phyloP scores from a whole-genome alignment of 768 basidiomycete species.

The Tremella mesenterica region DNA sequence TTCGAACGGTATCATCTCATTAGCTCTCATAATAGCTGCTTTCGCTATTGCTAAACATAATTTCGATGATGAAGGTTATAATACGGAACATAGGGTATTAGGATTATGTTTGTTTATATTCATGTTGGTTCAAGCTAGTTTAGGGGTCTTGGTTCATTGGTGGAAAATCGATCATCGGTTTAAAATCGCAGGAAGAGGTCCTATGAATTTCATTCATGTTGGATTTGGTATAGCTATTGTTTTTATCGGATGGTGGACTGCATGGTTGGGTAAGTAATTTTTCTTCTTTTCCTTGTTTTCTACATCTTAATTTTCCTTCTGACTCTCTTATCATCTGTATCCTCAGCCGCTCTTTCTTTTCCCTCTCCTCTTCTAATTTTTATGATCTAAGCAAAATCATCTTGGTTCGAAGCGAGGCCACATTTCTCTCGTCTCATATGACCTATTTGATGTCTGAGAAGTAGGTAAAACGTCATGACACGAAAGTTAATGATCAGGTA shows the following conservation, averaged over 20 bases:
- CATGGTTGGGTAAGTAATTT: slow-evolving; percentile 44
- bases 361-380: too few species aligned
- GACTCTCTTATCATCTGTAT: too few species aligned
- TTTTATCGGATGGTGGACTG: slow-evolving; percentile 45
- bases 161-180: slow-evolving; percentile 45
- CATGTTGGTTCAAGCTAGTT: slow-evolving; percentile 50
- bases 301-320: too few species aligned
- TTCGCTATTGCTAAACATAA: slow-evolving; percentile 12
- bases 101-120: slow-evolving; percentile 53
- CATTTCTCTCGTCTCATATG: too few species aligned
- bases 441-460: too few species aligned
- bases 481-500: too few species aligned
- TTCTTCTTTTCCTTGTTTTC: too few species aligned
- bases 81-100: slow-evolving; percentile 43
- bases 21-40: slow-evolving; percentile 14
- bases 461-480: too few species aligned
- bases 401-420: too few species aligned
- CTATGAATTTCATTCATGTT: slow-evolving; percentile 54
- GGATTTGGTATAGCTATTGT: slow-evolving; percentile 52
- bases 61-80: slow-evolving; percentile 11
- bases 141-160: slow-evolving; percentile 54
- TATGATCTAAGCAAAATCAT: too few species aligned
- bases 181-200: slow-evolving; percentile 49
- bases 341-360: too few species aligned
- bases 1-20: slow-evolving; percentile 48